Base-by-base conservation (phyloP, 225 moss, liverwort and hornwort genomes). In the Pleurozium schreberi region DNA sequence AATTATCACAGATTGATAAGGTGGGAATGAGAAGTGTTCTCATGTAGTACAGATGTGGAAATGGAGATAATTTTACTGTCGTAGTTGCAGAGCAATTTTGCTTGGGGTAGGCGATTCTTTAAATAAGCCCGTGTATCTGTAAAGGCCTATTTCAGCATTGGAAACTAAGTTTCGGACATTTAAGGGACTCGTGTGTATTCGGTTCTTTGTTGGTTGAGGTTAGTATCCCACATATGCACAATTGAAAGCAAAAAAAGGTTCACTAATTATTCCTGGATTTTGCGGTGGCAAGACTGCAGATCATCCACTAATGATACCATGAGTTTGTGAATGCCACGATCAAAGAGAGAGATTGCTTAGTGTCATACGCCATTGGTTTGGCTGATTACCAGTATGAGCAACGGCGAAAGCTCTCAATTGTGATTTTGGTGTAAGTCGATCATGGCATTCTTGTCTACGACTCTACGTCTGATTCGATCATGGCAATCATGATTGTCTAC, bases 71-170 rank as follows among this genome's bases (percentile, higher is more conserved):
- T 74, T 85, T 84, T 25, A 1, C 68, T 57, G 75, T 82, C 36
- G 2, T 45, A 78, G 62, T 58, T 77, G 50, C 36, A 59, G 75
- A 80, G 80, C 68, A 87, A 80, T 87, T 91, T 84, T 91, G 84
- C 80, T 89, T 91, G 73, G 58, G 73, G 68, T 89, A 89, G 91
- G 84, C 59, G 43, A 91, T 91, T 87, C 74, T 87, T 89, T 80
- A 18, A 89, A 89, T 76, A 83, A 89, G 65, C 84, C 52, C 65
- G 34, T 87, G 66, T 67, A 64, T 87, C 49, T 87, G 68, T 75
- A 61, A 67, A 87, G 84, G 50, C 74, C 58, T 84, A 73, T 80
- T 89, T 84, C 58, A 84, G 80, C 87, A 86, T 86, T 75, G 60
- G 30, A 67, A 85, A 82, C 68, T n/a, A 62, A 90, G 80, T 66